Base-by-base conservation (phyloP, 306 rosid genomes). In the Quercus robur region DNA sequence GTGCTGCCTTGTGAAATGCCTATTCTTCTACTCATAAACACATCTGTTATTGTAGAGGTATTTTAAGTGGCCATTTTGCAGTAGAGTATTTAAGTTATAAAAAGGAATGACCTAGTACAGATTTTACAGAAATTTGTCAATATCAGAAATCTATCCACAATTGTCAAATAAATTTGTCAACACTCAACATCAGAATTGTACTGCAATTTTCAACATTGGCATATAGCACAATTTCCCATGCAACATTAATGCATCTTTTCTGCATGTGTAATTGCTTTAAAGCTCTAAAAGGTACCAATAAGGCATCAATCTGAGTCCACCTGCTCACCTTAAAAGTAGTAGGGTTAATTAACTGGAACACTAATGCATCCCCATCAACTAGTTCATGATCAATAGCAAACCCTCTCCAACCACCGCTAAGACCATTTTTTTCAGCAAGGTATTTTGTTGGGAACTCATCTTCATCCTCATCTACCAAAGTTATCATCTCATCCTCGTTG, bases 281-380 rank as follows among this genome's bases (percentile, higher is more conserved):
- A 33, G 52, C 72, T 18, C 21, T 23, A 23, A 28, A 35, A 9
- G 11, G 25, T 35, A 33, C 26, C 67, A 9, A n/a, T 10, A 17
- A 28, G 19, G 44, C 41, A 46, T 44, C 63, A 46, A 51, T 18
- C 28, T 9, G 25, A 63, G 61, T 59, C 61, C 70, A 62, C 15
- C 25, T 30, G 55, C 55, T 82, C 44, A 90, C 93, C 91, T 87
- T 87, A 77, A 90, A 85, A 73, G 70, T 28, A 15, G 91, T 87
- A 13, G 84, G 91, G 49, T 70, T 79, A 49, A 84, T 76, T 74
- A 88, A 54, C n/a, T 90, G 94, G 73, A 88, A 90, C 73, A 90
- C 91, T 78, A 90, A 38, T 4, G 94, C 86, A 82, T 90, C 94
- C 64, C 91, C 94, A 88, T 90, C 90, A 59, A 86, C 87, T 71